Evolutionary conservation across 2,329 filamentous ascomycete genomes (phyloP).

Genomic region (Fusarium lyarnte): DNA sequence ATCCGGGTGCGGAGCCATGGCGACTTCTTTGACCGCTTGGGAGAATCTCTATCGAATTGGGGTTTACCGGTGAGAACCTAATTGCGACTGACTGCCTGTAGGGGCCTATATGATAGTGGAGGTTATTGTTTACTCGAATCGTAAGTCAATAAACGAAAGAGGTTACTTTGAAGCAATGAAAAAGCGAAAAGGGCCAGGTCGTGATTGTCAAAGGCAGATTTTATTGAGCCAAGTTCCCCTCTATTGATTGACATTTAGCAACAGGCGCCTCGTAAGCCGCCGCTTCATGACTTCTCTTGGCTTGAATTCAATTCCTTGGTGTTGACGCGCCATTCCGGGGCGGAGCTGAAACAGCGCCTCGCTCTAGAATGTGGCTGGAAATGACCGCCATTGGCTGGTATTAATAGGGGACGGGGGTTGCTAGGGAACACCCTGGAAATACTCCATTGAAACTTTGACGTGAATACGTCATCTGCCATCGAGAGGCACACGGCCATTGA

Average conservation of each 20-base stretch:
- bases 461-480: conserved; percentile 33
- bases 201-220: neutral
- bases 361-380: conserved; percentile 39
- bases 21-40: neutral
- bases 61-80: neutral
- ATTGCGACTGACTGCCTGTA: neutral
- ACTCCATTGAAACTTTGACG: neutral
- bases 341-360: conserved; percentile 44
- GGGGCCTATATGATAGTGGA: neutral
- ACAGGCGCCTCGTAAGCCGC: conserved; percentile 37
- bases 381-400: conserved; percentile 31
- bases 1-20: conserved; percentile 36
- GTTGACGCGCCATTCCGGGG: conserved; percentile 45
- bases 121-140: conserved; percentile 1
- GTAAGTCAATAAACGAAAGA: conserved; percentile 16
- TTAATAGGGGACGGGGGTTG: conserved; percentile 38
- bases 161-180: neutral
- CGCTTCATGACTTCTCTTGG: conserved; percentile 30
- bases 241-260: neutral
- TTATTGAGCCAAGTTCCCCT: neutral
- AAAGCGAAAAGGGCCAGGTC: neutral
- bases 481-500: neutral
- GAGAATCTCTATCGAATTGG: neutral
- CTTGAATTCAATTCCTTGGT: conserved; percentile 32
- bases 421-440: conserved; percentile 32